Evolutionary conservation across 495 filamentous ascomycete genomes (phyloP), one percentile per base, ranked within the genome.

Genomic region (Daldinia decipiens): DNA sequence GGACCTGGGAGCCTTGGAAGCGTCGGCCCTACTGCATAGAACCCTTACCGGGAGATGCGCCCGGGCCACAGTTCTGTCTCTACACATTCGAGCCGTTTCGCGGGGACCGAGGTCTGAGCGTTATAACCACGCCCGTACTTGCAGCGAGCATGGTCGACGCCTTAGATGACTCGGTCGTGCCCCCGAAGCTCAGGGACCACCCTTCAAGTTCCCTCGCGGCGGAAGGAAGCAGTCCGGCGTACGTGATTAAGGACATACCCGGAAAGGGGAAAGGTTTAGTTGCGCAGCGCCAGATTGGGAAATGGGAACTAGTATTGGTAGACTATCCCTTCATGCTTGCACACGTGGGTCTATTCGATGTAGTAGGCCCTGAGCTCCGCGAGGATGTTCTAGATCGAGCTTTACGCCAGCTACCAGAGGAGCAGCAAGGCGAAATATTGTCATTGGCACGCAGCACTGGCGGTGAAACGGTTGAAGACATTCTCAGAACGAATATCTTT

Each of bases 391-490:
- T 79, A 19, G 61, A 74, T 15, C 55, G 61, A 31, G 78, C 74
- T 0, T 45, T 79, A 15, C 47, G 52, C 0, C 72, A 73, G 43
- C 54, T 79, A 13, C 68, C 75, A 0, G 39, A 62, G 40, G 50
- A 70, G 34, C 66, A 74, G 58, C 59, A 63, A 53, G 52, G 17
- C 5, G 57, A 59, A 9, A 39, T 79, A 0, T 15, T 71, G 21
- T 57, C 66, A 0, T 51, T 93, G 68, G 87, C 91, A 38, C 89
- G 92, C 70, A 92, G 91, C 77, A 90, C 86, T 1, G 90, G 90
- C 11, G 90, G 90, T 8, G 89, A 89, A 38, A 81, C 90, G 5
- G 77, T 88, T 24, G 89, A 93, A 67, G 92, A 94, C 76, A 84
- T 92, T 17, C 84, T 92, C 39, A 84, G 86, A 13, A 93, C 92